These are phyloP conservation scores for Magnolia kwangsiensis DNA, from an alignment of 164 flowering plant genomes.

Conservation along the genomic window DNA sequence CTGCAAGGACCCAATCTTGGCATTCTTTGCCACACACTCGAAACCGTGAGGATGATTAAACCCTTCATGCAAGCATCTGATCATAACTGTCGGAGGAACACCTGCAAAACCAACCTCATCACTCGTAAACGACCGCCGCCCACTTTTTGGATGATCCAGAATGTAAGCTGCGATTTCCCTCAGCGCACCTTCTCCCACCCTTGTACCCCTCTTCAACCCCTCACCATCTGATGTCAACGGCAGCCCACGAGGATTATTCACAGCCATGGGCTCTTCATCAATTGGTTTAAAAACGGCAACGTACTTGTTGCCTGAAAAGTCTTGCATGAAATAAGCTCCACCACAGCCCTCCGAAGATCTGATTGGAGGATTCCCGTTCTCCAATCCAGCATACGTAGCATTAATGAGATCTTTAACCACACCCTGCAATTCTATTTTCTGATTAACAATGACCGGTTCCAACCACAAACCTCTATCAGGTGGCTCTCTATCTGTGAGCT, in stretches of 20 bases:
- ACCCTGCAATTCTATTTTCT: slow-evolving; percentile 28
- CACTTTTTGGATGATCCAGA: slow-evolving; percentile 63
- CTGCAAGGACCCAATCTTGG: slow-evolving; percentile 73
- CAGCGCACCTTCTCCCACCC: slow-evolving; percentile 73
- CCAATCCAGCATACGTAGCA: slow-evolving; percentile 51
- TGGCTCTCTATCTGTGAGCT: slow-evolving; percentile 22
- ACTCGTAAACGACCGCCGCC: slow-evolving; percentile 28
- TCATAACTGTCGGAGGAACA: slow-evolving; percentile 69
- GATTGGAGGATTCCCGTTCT: slow-evolving; percentile 49
- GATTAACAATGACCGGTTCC: slow-evolving; percentile 49
- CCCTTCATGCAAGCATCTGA: slow-evolving; percentile 53
- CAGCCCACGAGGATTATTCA: slow-evolving; percentile 59
- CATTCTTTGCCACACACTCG: slow-evolving; percentile 19
- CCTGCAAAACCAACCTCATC: slow-evolving; percentile 63
- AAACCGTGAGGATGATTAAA: slow-evolving; percentile 61
- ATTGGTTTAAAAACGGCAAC: slow-evolving; percentile 68
- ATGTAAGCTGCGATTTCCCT: slow-evolving; percentile 77
- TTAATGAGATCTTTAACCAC: slow-evolving; percentile 40
- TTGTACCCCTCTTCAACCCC: slow-evolving; percentile 75
- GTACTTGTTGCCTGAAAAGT: slow-evolving; percentile 35
- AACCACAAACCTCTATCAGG: slow-evolving; percentile 34
- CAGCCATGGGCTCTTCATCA: slow-evolving; percentile 82
- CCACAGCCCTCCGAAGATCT: slow-evolving; percentile 70
- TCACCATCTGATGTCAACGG: slow-evolving; percentile 61
- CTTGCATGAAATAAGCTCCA: slow-evolving; percentile 72